These are phyloP conservation scores for Periconia digitata DNA, from an alignment of 2,329 filamentous ascomycete species.

Conservation along the genomic window DNA sequence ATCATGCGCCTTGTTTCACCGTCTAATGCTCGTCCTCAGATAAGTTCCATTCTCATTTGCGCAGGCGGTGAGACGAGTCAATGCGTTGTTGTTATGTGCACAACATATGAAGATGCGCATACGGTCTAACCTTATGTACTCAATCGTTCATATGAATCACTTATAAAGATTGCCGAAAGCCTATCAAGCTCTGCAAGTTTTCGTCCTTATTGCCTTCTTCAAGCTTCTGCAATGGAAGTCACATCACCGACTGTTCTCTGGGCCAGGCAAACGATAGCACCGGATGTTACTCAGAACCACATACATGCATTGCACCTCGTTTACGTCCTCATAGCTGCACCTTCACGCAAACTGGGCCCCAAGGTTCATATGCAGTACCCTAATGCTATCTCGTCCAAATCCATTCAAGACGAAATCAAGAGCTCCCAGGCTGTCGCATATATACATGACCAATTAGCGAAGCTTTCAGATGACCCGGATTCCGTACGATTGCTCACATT, in stretches of 20 bases:
- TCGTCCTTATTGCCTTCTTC: slow-evolving; percentile 6
- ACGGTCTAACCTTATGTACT: no score
- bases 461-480: background rate
- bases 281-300: background rate
- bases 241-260: no score
- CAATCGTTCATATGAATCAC: no score
- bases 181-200: no score
- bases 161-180: no score
- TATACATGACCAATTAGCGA: background rate
- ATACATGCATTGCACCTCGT: background rate
- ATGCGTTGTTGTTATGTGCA: no score
- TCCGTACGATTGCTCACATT: background rate
- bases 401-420: background rate
- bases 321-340: background rate
- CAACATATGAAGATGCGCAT: no score
- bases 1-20: no score
- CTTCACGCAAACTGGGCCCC: background rate
- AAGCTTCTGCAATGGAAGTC: no score
- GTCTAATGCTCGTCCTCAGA: no score
- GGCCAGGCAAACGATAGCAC: background rate
- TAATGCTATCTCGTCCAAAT: background rate
- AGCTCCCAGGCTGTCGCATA: background rate
- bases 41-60: no score
- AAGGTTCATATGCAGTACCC: background rate
- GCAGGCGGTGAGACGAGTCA: no score